Base-by-base conservation (phyloP, 805 yeast species). In the Saccharomycopsis synnaedendra region DNA sequence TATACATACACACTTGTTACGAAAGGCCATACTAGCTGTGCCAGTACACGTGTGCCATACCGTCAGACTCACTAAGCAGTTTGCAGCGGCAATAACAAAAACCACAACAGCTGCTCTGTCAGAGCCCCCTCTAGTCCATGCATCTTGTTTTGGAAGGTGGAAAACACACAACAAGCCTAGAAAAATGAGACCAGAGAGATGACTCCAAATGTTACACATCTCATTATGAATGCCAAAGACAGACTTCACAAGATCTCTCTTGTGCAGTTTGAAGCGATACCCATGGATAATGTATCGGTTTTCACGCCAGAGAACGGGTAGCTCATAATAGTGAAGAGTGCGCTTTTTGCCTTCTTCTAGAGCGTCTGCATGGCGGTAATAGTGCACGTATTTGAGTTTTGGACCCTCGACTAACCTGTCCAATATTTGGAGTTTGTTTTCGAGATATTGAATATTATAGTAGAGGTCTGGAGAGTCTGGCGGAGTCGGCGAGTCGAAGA, bases 301-400 rank as follows among this genome's bases (percentile, higher is more conserved):
- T 64, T 89, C 97, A 58, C 95, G 75, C 95, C 96, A 90, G 43
- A 84, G 86, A 55, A 82, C 76, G 2, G 98, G 98, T 40, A 90
- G 68, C 62, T 90, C 95, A 59, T 85, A 86, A 62, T 82, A 85
- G 55, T 86, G 87, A 39, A 90, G 64, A 48, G 79, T 72, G 41
- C 81, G 54, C 5, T 47, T 51, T 3, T 61, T 51, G 3, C 81
- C 80, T 7, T 66, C 59, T 4, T 59, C 56, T 4, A 65, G 55
- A 1, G 82, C 81, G 29, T 58, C 59, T 31, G 71, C 73, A 53
- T 72, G 74, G 56, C 74, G 71, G 56, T 69, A 71, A 39, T 69
- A 62, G 32, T 69, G 66, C 27, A 68, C 30, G 32, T 52, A 48
- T 28, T 45, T 47, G 32, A 49, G 47, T 28, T 43, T 45, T 6